Base-by-base conservation (phyloP, 371 early-diverging fungal genomes). In the Dentiscutata heterogama region DNA sequence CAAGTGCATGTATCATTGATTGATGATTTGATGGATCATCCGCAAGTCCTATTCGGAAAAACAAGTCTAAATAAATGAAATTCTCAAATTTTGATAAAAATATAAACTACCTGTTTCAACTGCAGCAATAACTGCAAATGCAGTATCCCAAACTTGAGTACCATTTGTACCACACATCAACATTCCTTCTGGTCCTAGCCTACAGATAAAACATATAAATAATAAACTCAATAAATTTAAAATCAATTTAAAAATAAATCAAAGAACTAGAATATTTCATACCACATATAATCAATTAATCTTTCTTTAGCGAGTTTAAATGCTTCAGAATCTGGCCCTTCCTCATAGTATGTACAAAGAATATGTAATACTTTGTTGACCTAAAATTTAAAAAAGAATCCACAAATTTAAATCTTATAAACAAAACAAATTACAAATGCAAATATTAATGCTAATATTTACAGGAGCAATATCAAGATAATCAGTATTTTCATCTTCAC, bases 161-260 rank as follows among this genome's bases (percentile, higher is more conserved):
- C 99, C 99, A 82, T 98, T 98, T 35, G 99, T 99, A n/a, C 99
- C 98, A 85, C 95, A 95, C 92, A 96, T 95, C 89, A 96, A 94
- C 95, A 99, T 94, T 13, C 99, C 99, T 82, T 95, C 95, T 39
- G 88, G 84, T 35, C 95, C 92, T 91, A 97, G 90, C 93, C 90
- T 87, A 81, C 5, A 16, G 6, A 39, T 29, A 10, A 22, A 25
- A 10, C 2, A 51, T 67, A n/a, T 5, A 20, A 68, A 39, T n/a
- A 22, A 82, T 25, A 73, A 83, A 27, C 53, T 64, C 7, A 50
- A 25, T 61, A 78, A 54, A 50, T 64, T 54, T n/a, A 1, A 25
- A 73, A n/a, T 63, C 25, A 22, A 72, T 14, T 42, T 56, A 50
- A 39, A 20, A 46, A 60, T 51, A 27, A 22, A 67, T 10, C 51